Conservation (phyloP, 192 early-diverging fungal genomes). For the Coemansia sp. region DNA sequence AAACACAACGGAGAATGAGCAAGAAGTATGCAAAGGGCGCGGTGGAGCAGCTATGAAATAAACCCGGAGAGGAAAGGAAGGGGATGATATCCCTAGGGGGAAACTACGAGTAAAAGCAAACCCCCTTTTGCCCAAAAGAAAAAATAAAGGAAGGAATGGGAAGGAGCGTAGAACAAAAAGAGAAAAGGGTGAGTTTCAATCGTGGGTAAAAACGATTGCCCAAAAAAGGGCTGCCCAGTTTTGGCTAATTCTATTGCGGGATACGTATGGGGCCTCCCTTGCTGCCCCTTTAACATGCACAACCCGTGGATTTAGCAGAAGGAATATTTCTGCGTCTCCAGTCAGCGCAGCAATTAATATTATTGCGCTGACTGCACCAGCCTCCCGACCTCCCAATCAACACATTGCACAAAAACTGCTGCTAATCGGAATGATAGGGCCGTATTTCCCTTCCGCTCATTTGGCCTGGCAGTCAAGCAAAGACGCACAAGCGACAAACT, state of each 20-base stretch:
- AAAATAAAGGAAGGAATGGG: background rate
- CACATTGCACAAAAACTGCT: too few species aligned
- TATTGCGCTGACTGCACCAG: background rate
- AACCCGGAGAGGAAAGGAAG: background rate
- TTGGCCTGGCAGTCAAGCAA: too few species aligned
- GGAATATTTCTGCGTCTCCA: background rate
- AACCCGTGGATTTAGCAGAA: too few species aligned
- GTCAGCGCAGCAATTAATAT: background rate
- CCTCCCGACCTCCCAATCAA: too few species aligned
- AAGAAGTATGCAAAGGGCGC: constrained; percentile 2
- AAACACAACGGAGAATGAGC: background rate
- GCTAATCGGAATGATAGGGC: too few species aligned
- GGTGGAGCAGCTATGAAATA: background rate
- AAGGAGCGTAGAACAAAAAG: constrained; percentile 3
- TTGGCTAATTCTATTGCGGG: background rate
- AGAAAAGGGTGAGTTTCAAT: background rate
- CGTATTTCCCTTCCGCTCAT: too few species aligned
- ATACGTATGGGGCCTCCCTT: background rate
- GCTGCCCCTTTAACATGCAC: too few species aligned
- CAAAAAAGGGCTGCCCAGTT: background rate
- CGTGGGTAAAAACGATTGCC: background rate
- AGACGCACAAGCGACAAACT: too few species aligned
- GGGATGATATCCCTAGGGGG: background rate
- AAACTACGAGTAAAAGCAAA: background rate
- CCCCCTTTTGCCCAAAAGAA: background rate